These are phyloP conservation scores for Suhomyces canberraensis DNA, from an alignment of 805 yeast species.

Conservation along the genomic window DNA sequence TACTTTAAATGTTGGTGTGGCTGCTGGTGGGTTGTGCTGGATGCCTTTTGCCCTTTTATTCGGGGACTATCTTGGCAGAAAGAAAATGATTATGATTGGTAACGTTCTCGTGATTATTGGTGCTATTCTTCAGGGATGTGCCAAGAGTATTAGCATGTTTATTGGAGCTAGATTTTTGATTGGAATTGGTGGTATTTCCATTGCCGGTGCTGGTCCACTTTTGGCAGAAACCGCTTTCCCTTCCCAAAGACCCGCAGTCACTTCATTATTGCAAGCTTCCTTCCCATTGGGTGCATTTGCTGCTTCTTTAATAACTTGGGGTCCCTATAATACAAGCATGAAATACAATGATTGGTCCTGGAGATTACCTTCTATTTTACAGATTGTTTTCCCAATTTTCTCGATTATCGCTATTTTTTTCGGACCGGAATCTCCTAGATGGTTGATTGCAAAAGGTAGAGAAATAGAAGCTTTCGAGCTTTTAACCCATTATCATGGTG, in stretches of 20 bases:
- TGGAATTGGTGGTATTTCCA: constrained; percentile 20
- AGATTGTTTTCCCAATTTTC: constrained; percentile 19
- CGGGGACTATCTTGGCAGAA: constrained; percentile 17
- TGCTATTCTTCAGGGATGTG: constrained; percentile 21
- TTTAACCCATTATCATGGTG: constrained; percentile 7
- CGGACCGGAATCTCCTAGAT: constrained; percentile 25
- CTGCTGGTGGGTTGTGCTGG: constrained; percentile 9
- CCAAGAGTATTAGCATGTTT: constrained; percentile 21
- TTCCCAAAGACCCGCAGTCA: constrained; percentile 6
- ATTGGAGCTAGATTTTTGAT: constrained; percentile 30
- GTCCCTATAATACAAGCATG: constrained; percentile 22
- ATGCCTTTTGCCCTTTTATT: constrained; percentile 7
- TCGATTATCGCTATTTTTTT: constrained; percentile 13
- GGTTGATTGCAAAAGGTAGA: constrained; percentile 16
- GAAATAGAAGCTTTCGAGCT: constrained; percentile 14
- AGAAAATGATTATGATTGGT: constrained; percentile 18
- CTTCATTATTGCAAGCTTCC: constrained; percentile 33
- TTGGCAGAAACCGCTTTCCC: constrained; percentile 4
- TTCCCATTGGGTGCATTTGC: constrained; percentile 32
- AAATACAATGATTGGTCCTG: constrained; percentile 17
- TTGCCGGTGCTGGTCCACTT: constrained; percentile 3
- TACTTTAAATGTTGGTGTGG: constrained; percentile 2
- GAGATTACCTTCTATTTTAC: constrained; percentile 35
- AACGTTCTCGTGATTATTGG: constrained; percentile 19
- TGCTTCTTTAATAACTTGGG: constrained; percentile 28